Evolutionary conservation across 1,284 basidiomycete genomes (phyloP).

Genomic region (Dichomitus squalens): DNA sequence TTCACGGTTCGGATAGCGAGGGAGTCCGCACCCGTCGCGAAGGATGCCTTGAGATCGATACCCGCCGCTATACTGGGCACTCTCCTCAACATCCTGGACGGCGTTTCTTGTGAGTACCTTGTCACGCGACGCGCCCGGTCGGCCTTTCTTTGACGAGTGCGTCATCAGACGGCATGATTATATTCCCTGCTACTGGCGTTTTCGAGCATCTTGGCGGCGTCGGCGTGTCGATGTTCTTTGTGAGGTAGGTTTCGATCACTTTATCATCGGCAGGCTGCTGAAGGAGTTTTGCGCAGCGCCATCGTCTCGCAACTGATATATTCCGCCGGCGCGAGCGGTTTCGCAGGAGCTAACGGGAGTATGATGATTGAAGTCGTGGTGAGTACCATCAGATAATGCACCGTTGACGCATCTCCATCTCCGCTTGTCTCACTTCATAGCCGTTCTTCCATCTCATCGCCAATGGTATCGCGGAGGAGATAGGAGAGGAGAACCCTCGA

Average conservation of each 20-base stretch:
- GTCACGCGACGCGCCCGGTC: too few relatives aligned
- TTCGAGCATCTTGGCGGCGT: slow-evolving; percentile 85
- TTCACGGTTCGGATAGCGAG: slow-evolving; percentile 8
- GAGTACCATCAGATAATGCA: slow-evolving; percentile 34
- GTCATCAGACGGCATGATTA: slow-evolving; percentile 76
- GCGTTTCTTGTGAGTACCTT: slow-evolving; percentile 76
- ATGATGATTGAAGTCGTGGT: slow-evolving; percentile 99
- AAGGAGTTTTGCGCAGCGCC: slow-evolving; percentile 40
- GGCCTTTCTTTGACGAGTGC: not conserved
- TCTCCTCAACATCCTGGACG: slow-evolving; percentile 92
- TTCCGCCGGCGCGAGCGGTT: slow-evolving; percentile 86
- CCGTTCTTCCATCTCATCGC: slow-evolving; percentile 97
- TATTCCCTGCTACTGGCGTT: slow-evolving; percentile 84
- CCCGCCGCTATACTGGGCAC: slow-evolving; percentile 89
- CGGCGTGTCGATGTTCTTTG: slow-evolving; percentile 95
- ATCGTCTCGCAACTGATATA: slow-evolving; percentile 87
- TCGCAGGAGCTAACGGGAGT: slow-evolving; percentile 89
- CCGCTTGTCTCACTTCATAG: slow-evolving; percentile 36
- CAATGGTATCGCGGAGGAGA: slow-evolving; percentile 70
- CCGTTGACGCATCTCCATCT: not conserved
- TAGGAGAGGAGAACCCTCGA: slow-evolving; percentile 71
- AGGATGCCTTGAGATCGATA: slow-evolving; percentile 51
- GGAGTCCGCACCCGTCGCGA: slow-evolving; percentile 17
- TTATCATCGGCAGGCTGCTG: not conserved
- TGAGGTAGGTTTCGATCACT: slow-evolving; percentile 54